Conservation (phyloP, 2,329 filamentous ascomycete species). For the Chlorencoelia australis region DNA sequence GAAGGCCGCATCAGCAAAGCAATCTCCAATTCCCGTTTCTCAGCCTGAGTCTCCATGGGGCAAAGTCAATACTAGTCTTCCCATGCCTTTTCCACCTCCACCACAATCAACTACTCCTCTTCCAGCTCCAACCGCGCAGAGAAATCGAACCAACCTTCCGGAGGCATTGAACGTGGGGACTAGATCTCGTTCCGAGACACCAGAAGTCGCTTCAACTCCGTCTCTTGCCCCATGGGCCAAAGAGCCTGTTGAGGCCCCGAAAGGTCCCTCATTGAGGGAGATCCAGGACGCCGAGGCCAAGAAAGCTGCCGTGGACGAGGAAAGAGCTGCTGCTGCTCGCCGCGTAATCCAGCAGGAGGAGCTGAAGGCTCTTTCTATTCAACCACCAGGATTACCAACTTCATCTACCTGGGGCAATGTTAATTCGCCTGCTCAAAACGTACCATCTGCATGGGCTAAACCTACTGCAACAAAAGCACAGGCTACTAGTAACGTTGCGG, state of each 20-base stretch:
- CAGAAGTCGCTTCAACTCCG: constrained; percentile 44
- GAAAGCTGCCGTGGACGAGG: constrained; percentile 83
- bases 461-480: constrained; percentile 32
- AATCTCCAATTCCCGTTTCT: constrained; percentile 37
- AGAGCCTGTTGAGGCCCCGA: constrained; percentile 63
- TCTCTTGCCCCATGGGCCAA: constrained; percentile 94
- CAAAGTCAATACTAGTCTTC: constrained; percentile 54
- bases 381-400: constrained; percentile 73
- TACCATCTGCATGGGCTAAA: constrained; percentile 39
- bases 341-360: constrained; percentile 76
- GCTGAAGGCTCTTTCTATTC: constrained; percentile 40
- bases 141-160: constrained; percentile 72
- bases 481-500: constrained; percentile 25
- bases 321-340: constrained; percentile 65
- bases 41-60: constrained; percentile 44
- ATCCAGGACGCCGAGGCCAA: constrained; percentile 94
- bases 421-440: constrained; percentile 23
- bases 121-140: constrained; percentile 80
- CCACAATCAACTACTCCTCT: constrained; percentile 69
- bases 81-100: constrained; percentile 62
- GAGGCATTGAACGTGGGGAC: constrained; percentile 56
- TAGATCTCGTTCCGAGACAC: constrained; percentile 70
- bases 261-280: constrained; percentile 86
- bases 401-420: constrained; percentile 66
- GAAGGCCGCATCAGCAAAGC: constrained; percentile 55